Evolutionary conservation across 257 asterid genomes (phyloP), one percentile per base, ranked within the genome.

Genomic region (Nicotiana noctiflora): DNA sequence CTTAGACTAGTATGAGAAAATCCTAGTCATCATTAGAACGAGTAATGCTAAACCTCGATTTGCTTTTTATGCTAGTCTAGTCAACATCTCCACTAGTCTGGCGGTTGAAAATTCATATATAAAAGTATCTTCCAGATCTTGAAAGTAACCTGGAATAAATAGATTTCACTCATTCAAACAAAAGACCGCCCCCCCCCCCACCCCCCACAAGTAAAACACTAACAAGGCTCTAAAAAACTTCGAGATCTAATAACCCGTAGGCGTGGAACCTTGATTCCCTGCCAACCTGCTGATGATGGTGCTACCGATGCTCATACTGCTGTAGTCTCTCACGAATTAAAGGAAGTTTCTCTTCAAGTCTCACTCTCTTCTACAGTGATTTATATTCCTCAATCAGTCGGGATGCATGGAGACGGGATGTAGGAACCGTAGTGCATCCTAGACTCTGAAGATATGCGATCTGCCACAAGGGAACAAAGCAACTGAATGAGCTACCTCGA

Each of bases 401-500:
- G 61, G 99, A 95, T 57, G 97, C 99, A 64, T 93, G 98, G 82
- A 95, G 97, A 67, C 99, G 98, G 76, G 99, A 93, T 8, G 97
- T 66, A 21, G 99, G 99, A 17, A 84, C 87, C 13, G 67, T 86
- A 17, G 94, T 93, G 90, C 99, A 95, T 63, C 99, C 99, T 81
- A 95, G 90, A 83, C 84, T 93, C 82, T 92, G 97, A 85, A 95
- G 85, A 86, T 92, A 93, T 13, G 91, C 85, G 25, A 93, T 86
- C 99, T 95, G 97, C 65, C 80, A 66, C 72, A 40, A 12, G 56
- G 66, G 76, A 59, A 11, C 51, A 3, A 76, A 52, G 31, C 13
- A 79, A 64, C 51, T 79, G 44, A 44, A 46, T 44, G 53, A 70
- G 59, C 46, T 19, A 70, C 18, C 21, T 62, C 29, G 13, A 40